These are phyloP conservation scores for Aspergillus nomiae DNA, from an alignment of 2,329 filamentous ascomycete genomes.

Conservation along the genomic window DNA sequence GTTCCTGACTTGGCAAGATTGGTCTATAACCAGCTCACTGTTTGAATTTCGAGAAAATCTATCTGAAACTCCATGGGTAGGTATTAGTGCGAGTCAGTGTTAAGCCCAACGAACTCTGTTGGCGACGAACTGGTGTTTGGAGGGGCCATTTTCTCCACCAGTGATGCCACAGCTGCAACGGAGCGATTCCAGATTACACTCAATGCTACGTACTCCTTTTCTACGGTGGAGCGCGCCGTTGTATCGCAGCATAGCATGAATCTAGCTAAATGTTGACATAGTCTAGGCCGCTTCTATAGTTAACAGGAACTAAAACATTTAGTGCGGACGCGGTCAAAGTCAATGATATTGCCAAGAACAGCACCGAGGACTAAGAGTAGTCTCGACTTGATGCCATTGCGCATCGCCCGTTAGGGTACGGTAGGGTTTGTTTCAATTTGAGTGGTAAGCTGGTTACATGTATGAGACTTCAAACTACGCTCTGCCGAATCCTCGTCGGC, in stretches of 20 bases:
- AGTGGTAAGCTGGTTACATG: background rate
- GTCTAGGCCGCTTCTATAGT: too few relatives aligned
- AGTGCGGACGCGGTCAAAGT: background rate
- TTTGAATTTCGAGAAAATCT: background rate
- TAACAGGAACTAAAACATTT: background rate
- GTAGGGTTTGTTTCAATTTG: background rate
- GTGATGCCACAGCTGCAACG: background rate
- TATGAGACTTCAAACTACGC: background rate
- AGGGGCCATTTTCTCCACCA: background rate
- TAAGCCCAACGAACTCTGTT: background rate
- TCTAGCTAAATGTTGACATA: background rate
- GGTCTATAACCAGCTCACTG: background rate
- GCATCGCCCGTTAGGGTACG: background rate
- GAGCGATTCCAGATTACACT: background rate
- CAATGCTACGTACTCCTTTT: background rate
- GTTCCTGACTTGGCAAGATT: background rate
- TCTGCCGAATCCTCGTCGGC: background rate
- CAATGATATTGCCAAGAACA: constrained; percentile 1
- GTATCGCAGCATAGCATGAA: background rate
- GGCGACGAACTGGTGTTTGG: background rate
- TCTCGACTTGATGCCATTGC: background rate
- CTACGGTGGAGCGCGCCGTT: background rate
- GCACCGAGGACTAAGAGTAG: background rate
- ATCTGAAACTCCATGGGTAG: background rate
- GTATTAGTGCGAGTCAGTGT: background rate